These are phyloP conservation scores for Periconia macrospinosa DNA, from an alignment of 2,329 filamentous ascomycete genomes.

Conservation along the genomic window DNA sequence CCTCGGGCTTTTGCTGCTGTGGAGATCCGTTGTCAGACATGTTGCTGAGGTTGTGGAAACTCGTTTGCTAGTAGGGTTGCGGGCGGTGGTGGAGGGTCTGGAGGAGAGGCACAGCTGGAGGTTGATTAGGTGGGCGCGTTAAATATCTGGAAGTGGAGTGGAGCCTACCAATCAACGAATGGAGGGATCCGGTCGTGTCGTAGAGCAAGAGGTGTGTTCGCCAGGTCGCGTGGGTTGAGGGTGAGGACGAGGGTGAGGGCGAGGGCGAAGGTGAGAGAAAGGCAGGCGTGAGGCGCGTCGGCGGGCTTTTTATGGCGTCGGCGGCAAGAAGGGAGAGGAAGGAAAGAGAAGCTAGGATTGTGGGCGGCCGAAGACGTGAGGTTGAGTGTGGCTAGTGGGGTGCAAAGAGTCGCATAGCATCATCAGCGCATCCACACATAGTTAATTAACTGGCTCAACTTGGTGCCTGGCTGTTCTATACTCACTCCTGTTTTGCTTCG, in stretches of 20 bases:
- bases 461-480: too few species aligned
- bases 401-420: not conserved
- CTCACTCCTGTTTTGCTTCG: too few species aligned
- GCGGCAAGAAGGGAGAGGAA: conserved; percentile 29
- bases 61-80: not conserved
- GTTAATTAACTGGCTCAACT: too few species aligned
- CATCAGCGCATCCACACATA: too few species aligned
- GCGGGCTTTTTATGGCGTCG: conserved; percentile 13
- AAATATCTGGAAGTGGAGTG: conserved; percentile 12
- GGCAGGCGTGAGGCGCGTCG: conserved; percentile 17
- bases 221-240: conserved; percentile 8
- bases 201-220: conserved; percentile 2
- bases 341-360: conserved; percentile 9
- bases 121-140: not conserved
- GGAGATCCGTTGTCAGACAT: conserved; percentile 50
- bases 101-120: not conserved
- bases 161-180: conserved; percentile 16
- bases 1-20: conserved; percentile 48
- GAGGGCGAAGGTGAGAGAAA: conserved; percentile 13
- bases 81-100: not conserved
- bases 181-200: conserved; percentile 8
- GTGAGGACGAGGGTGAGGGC: conserved; percentile 6
- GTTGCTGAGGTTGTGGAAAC: not conserved
- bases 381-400: conserved; percentile 35
- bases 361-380: conserved; percentile 18